Conservation (phyloP, 73 alveolate species). For the Tetrahymena elliotti region DNA sequence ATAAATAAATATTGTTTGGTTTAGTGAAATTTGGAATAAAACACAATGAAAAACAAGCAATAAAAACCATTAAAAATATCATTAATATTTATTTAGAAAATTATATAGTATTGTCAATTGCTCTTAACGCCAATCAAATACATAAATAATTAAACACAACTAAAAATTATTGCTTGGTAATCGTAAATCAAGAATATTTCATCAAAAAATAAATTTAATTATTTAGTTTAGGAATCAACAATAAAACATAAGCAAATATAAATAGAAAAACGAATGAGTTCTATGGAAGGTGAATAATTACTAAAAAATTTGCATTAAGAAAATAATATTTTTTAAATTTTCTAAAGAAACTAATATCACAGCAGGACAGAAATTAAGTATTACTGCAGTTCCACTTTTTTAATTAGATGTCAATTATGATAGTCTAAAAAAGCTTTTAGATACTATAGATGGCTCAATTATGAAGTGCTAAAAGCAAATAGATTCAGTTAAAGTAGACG, state of each 20-base stretch:
- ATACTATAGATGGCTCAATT: slow-evolving; percentile 4
- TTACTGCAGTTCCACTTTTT: slow-evolving; percentile 34
- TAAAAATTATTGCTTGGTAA: background rate
- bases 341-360: background rate
- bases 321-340: too few relatives aligned
- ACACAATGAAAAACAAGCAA: background rate
- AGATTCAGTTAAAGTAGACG: slow-evolving; percentile 17
- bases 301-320: background rate
- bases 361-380: slow-evolving; percentile 11
- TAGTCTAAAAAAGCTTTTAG: slow-evolving; percentile 36
- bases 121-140: background rate
- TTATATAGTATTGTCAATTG: background rate
- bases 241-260: background rate
- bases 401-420: slow-evolving; percentile 42
- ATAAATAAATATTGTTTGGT: background rate
- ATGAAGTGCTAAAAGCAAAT: slow-evolving; percentile 3
- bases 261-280: background rate
- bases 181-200: background rate
- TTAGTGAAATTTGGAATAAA: background rate
- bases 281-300: background rate
- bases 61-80: background rate
- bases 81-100: background rate
- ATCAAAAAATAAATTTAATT: background rate
- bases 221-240: background rate
- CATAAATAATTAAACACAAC: background rate